Base-by-base conservation (phyloP, 2,329 filamentous ascomycete species). In the Massarina eburnea region DNA sequence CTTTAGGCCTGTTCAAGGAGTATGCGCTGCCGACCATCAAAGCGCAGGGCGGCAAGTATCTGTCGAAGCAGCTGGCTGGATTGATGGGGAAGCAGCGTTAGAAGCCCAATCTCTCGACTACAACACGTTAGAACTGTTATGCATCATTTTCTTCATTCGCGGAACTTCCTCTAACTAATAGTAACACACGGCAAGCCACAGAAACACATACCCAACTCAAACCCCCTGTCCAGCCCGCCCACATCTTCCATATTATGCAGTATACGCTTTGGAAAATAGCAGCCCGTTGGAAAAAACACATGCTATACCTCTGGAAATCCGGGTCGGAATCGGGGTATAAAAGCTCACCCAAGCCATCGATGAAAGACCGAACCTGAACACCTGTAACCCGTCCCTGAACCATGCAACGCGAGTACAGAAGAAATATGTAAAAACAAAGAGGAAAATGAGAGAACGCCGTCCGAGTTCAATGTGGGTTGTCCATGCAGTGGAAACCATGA, bases 21-120 rank as follows among this genome's bases (percentile, higher is more conserved):
- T 68, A 68, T 32, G 64, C 64, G 2, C 42, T 68, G 20, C 64
- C 64, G 0, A 52, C 63, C 5, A 67, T 68, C 51, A 68, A 68
- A 51, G 54, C 52, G 5, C 62, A 68, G 43, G 64, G 64, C 4
- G 55, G 53, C 12, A 67, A 62, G 46, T 64, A 61, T 33, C 47
- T 68, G 12, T 49, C 56, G 21, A 65, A 62, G 54, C 59, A 68
- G 47, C 53, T 65, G 43, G 54, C 56, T 4, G 48, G 50, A 27
- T 49, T 60, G 4, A 48, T 59, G 21, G 46, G 49, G 17, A 59
- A 54, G 45, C 50, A 54, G 20, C n/a, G n/a, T n/a, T n/a, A n/a
- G n/a, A n/a, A n/a, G n/a, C n/a, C n/a, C n/a, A n/a, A n/a, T n/a
- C n/a, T n/a, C n/a, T n/a, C n/a, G n/a, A n/a, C n/a, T n/a, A n/a